phyloP scores from a whole-genome alignment of 2,329 filamentous ascomycete genomes.

The Fusarium mangiferae region DNA sequence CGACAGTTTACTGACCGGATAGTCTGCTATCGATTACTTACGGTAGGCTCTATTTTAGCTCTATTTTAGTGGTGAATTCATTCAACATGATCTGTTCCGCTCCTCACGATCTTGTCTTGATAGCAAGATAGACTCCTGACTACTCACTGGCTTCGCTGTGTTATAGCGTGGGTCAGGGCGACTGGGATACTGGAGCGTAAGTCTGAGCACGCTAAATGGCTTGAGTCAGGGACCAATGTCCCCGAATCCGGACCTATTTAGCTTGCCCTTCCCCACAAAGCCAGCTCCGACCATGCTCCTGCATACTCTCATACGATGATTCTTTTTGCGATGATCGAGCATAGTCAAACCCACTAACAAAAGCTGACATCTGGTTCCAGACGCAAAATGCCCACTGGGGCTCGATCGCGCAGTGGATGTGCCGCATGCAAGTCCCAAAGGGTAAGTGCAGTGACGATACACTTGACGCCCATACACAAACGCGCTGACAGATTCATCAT shows the following conservation, averaged over 20 bases:
- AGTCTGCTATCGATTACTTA: too few species aligned
- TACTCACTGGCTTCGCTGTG: accelerated
- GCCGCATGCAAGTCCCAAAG: background rate
- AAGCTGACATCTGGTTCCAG: accelerated
- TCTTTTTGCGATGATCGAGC: accelerated
- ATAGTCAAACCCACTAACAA: accelerated
- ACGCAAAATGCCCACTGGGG: background rate
- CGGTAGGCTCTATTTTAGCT: too few species aligned
- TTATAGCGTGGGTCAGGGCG: background rate
- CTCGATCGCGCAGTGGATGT: background rate
- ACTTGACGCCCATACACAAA: background rate
- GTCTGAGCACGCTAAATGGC: background rate
- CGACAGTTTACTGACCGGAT: too few species aligned
- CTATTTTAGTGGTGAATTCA: accelerated
- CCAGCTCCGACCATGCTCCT: background rate
- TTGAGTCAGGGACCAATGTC: background rate
- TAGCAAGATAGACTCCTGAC: background rate
- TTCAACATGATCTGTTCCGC: accelerated
- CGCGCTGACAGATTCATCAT: background rate
- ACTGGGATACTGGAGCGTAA: background rate
- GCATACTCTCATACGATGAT: background rate
- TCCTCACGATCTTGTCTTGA: accelerated
- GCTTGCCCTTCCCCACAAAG: background rate
- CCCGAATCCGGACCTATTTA: background rate
- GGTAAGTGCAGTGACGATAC: background rate